Evolutionary conservation across 225 moss, liverwort and hornwort species (phyloP), one percentile per base, ranked within the genome.

Genomic region (Sphagnum tenellum): DNA sequence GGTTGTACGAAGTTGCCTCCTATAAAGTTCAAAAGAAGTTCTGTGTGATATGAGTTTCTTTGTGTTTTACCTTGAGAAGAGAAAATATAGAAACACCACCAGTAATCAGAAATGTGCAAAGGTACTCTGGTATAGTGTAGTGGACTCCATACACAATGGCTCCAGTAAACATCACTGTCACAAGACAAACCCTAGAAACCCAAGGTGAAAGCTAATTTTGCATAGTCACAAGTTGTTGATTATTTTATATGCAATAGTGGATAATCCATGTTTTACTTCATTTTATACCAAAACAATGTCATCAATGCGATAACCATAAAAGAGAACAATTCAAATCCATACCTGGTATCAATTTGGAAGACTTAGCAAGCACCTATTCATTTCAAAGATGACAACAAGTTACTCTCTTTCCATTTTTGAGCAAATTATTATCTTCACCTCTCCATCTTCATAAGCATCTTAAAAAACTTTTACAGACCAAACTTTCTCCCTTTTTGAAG

Each of bases 261-360:
- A 29, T 29, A 29, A 29, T 29, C 29, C 29, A 29, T 29, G 29
- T 29, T 29, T 29, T 29, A 29, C 29, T 29, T 29, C 0, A 29
- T 29, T 29, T 29, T 29, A 29, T 29, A 29, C 29, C 29, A 29
- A 29, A 29, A 29, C 29, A 29, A 29, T 29, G 29, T 29, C 29
- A 29, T 29, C 29, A 29, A 0, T 29, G 29, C 29, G 29, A 29
- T 29, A 29, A 29, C 29, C 29, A 29, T 29, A 29, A 12, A 61
- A 12, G n/a, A 12, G 13, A 7, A 61, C 9, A 64, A 64, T 5
- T 7, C 48, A 45, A 66, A 53, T 10, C 49, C 46, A 52, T 74
- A 96, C 98, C 98, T 93, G 98, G 98, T 67, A 98, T 93, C 98
- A 98, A 93, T 78, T 98, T 98, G 57, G 98, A 93, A 52, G 98